Percentiles rank a stretch among this genome's conserved stretches.
phyloP scores from a whole-genome alignment of 768 basidiomycete species.

The Calvatia gigantea region DNA sequence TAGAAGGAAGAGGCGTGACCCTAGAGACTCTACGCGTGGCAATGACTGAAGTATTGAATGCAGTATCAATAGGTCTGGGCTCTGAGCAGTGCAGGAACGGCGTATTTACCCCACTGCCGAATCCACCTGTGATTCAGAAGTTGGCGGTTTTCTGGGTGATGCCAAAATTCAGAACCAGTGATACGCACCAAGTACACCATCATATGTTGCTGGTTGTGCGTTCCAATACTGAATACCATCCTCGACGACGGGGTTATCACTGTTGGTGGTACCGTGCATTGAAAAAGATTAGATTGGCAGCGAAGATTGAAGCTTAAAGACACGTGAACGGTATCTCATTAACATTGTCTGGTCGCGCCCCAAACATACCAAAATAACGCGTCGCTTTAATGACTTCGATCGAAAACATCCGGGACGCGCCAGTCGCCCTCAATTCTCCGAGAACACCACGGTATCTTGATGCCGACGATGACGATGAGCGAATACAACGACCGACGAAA shows the following conservation, averaged over 20 bases:
- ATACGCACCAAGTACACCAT: conserved; percentile 70
- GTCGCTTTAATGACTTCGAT: conserved; percentile 37
- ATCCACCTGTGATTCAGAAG: conserved; percentile 25
- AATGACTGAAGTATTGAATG: conserved; percentile 52
- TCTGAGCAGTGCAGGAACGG: conserved; percentile 13
- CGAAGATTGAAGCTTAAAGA: conserved; percentile 13
- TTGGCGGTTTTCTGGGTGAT: not conserved
- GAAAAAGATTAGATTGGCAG: conserved; percentile 4
- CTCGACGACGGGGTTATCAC: conserved; percentile 52
- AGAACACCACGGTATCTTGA: conserved; percentile 11
- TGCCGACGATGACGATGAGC: conserved; percentile 19
- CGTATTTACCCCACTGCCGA: conserved; percentile 52
- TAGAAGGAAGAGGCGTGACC: conserved; percentile 85
- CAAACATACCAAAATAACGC: conserved; percentile 42
- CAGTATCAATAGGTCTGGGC: conserved; percentile 11
- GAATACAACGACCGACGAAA: conserved; percentile 27
- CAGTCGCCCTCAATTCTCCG: conserved; percentile 26
- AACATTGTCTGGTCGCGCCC: conserved; percentile 20
- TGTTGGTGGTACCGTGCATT: conserved; percentile 11
- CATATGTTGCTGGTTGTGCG: conserved; percentile 71
- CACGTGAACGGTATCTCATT: conserved; percentile 20
- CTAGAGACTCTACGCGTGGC: conserved; percentile 86
- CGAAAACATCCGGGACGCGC: conserved; percentile 61
- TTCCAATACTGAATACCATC: conserved; percentile 88
- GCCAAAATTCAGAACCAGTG: no score